Base-by-base conservation (phyloP, 495 filamentous ascomycete species). In the Podospora fimiseda region DNA sequence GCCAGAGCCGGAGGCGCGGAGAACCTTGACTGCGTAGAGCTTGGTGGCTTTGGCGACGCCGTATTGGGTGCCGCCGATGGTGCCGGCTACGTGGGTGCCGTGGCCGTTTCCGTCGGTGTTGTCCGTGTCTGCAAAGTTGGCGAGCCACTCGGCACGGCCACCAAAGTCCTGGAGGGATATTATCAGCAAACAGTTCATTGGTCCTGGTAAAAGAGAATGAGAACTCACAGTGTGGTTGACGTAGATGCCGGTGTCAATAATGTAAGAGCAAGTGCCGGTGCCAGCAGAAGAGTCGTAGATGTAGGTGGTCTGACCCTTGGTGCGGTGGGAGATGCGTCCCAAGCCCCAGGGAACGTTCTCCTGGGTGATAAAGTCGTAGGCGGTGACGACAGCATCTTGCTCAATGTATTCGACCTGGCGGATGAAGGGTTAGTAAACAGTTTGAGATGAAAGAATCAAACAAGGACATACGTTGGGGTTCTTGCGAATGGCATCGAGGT, bases 1-100 rank as follows among this genome's bases (percentile, higher is more conserved):
- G 42, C 80, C 80, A 8, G 70, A 71, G 24, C 64, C 68, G 55
- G 63, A 48, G 24, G 67, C 66, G 56, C 75, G 70, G 56, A 87
- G 77, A 46, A 88, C 83, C 71, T 87, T 87, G 65, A 87, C 83
- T 48, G 79, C 82, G 55, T 82, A 75, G 33, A 89, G 66, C 21
- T 59, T 65, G 16, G 81, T 82, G 57, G 78, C 76, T 71, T 88
- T 88, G 49, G 84, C 76, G 43, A 88, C 74, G 57, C 84, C 85
- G 56, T 80, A 85, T 13, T 78, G 80, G 46, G 53, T 64, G 7
- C 79, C 78, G 41, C 74, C 84, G 46, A 85, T 78, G 39, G 82
- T 87, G 33, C 82, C 84, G 18, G 82, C 74, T 23, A 81, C 77
- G 68, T 86, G 83, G 2, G 85, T 88, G 48, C 84, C 85, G 56